Evolutionary conservation across 169 alveolate species (phyloP), one percentile per base, ranked within the genome.

Genomic region (Cytauxzoon felis): DNA sequence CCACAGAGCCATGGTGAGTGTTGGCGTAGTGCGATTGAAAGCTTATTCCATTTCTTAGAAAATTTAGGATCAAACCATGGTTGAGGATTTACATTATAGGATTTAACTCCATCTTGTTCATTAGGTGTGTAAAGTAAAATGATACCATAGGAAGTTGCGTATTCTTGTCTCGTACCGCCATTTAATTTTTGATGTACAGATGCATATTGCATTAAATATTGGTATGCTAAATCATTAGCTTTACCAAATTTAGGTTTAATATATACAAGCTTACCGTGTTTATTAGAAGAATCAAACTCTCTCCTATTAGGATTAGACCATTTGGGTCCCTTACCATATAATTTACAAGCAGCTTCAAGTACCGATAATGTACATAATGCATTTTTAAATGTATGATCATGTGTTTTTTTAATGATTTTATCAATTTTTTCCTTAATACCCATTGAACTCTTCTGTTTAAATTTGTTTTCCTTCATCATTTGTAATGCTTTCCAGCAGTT

Each of bases 251-350:
- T 75, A 7, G 78, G 71, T 40, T 21, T 75, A 16, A 75, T 58
- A 54, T 75, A 75, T 27, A 75, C 80, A 18, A 75, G 30, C 11
- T 30, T 36, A n/a, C 45, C 57, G 6, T 38, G 47, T 40, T 45
- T 64, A 24, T 65, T 75, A 0, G 50, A 29, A 3, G 60, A 26
- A 48, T 75, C 79, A 54, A 75, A 75, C 33, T 75, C 80, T n/a
- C 47, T 64, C 33, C 54, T 62, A 26, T 75, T 62, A 2, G 85
- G 85, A 34, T 75, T 75, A 0, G 67, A 64, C 85, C 85, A 75
- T 52, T 75, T 75, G 1, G 85, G 85, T 32, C 85, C 85, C 16
- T 30, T 65, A 4, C 85, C 85, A 43, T 42, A 75, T 2, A 75
- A 32, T 27, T 64, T 75, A 23, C 85, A 52, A 0, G 85, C 80